These are phyloP conservation scores for Draba incana DNA, from an alignment of 345 rosid species.

Conservation along the genomic window DNA sequence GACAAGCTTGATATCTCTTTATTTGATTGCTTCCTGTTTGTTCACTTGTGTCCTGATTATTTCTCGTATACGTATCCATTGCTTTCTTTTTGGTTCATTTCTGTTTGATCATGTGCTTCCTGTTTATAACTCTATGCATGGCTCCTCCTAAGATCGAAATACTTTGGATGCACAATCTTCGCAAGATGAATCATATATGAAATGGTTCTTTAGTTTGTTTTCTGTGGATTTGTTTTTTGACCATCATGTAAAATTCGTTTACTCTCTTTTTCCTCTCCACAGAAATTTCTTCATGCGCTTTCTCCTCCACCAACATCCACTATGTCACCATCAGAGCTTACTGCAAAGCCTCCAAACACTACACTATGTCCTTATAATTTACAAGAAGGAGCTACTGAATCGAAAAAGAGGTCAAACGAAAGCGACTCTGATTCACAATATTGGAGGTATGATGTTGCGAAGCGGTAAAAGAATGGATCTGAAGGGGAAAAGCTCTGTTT, in stretches of 20 bases:
- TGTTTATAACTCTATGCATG: not conserved
- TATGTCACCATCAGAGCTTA: conserved; percentile 81
- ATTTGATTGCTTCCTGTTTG: conserved; percentile 9
- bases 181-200: not conserved
- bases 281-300: conserved; percentile 93
- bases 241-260: not conserved
- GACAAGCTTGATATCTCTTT: not conserved
- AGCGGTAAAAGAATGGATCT: conserved; percentile 70
- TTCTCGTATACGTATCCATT: not conserved
- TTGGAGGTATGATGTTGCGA: conserved; percentile 93
- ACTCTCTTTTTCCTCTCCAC: conserved; percentile 32
- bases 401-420: conserved; percentile 56
- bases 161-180: not conserved
- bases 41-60: not conserved
- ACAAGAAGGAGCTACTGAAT: conserved; percentile 57
- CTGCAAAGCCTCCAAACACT: conserved; percentile 68
- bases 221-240: not conserved
- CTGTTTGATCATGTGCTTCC: conserved; percentile 14
- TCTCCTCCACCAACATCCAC: conserved; percentile 78
- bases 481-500: conserved; percentile 72
- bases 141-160: conserved; percentile 12
- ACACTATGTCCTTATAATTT: conserved; percentile 65
- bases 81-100: not conserved
- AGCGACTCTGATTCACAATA: conserved; percentile 67
- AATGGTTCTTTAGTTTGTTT: not conserved